Evolutionary conservation across 345 rosid species (phyloP).

Genomic region (Iberis pinnata): DNA sequence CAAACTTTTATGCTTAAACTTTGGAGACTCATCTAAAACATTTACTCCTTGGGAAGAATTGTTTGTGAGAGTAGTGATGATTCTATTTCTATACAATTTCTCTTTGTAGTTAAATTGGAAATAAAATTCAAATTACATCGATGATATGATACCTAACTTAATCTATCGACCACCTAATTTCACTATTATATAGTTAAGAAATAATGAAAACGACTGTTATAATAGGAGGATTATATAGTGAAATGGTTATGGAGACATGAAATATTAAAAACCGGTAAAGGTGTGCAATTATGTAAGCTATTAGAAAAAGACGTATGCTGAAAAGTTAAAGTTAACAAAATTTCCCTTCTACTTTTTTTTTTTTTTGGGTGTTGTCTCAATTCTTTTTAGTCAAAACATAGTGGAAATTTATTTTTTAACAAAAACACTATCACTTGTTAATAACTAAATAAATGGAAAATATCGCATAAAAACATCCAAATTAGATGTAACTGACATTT

Average conservation of each 20-base stretch:
- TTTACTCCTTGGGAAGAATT: conserved; percentile 8
- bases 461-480: no score
- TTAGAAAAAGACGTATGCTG: conserved; percentile 21
- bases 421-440: no score
- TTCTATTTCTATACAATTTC: not conserved
- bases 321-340: conserved; percentile 18
- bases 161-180: conserved; percentile 10
- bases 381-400: no score
- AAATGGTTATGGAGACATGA: conserved; percentile 27
- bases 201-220: conserved; percentile 10
- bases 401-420: not conserved
- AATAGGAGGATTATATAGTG: not conserved
- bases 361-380: no score
- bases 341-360: conserved; percentile 10
- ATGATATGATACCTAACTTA: not conserved
- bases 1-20: not conserved
- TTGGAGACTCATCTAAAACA: not conserved
- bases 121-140: not conserved
- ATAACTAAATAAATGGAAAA: no score
- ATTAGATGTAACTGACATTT: no score
- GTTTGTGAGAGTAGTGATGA: no score
- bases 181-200: conserved; percentile 12
- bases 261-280: conserved; percentile 28
- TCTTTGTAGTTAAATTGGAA: not conserved
- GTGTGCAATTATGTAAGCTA: conserved; percentile 20